Base-by-base conservation (phyloP, 176 grass and related monocot species). In the Typha latifolia region DNA sequence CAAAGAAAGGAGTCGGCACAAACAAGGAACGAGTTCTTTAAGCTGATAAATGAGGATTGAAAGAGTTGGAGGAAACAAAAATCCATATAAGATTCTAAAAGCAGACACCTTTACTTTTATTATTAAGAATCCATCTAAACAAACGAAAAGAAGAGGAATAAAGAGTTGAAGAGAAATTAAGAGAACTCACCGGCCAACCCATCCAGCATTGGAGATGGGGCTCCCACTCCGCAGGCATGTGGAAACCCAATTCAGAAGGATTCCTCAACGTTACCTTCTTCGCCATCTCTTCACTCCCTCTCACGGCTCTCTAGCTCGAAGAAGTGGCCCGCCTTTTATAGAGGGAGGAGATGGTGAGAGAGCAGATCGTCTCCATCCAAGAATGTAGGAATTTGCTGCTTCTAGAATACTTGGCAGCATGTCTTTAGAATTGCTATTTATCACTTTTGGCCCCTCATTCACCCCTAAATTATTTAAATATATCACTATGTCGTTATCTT, bases 151-250 rank as follows among this genome's bases (percentile, higher is more conserved):
- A 67, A 24, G 21, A 19, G 12, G 8, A 49, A 13, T 5, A 2
- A 18, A 13, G 68, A 27, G 13, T 22, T 50, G 1, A 26, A 4
- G 49, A 16, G 11, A 52, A 31, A 51, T 24, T 4, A 51, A 2
- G 19, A 49, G 3, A 34, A 79, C 74, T 49, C 69, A 96, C 93
- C 14, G 93, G 93, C 93, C 92, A 96, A 14, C 88, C 88, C 66
- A 96, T 91, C 92, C 92, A 96, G 72, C 88, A 86, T 80, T 84
- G 92, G n/a, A 75, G 68, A 66, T 96, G 93, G 49, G 61, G 77
- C 71, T 96, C 93, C 93, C 93, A 96, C 82, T 96, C 93, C 3
- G 88, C 88, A 49, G 93, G 88, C 85, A 96, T 96, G 85, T 73
- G 69, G 85, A 83, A 96, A 2, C 93, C 85, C 71, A 91, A 19